Base-by-base conservation (phyloP, 768 basidiomycete species). In the Terana coerulea region DNA sequence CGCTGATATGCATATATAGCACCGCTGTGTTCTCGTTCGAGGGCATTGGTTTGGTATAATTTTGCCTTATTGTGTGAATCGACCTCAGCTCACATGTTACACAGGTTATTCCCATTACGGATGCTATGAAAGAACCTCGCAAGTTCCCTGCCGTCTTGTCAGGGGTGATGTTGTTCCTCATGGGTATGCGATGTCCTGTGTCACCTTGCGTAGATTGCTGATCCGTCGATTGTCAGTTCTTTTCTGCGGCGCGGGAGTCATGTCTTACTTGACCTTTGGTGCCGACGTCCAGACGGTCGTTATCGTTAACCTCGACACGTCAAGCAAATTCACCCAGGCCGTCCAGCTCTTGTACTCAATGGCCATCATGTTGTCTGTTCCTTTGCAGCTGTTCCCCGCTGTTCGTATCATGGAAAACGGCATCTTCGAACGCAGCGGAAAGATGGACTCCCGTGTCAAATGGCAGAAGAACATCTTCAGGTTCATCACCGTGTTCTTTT, bases 11-110 rank as follows among this genome's bases (percentile, higher is more conserved):
- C 3, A 33, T 46, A 3, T 21, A 24, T 54, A 92, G 94, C 7
- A 98, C 97, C 21, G 95, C 97, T 3, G 95, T 98, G 26, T 98
- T 98, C 69, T 92, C 97, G 1, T 99, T 98, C 60, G 95, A 99
- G 69, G 95, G 95, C 8, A 92, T 99, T 58, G 97, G 95, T 42
- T 73, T 98, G 69, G 86, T 88, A 59, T n/a, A n/a, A 58, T 82
- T 67, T 47, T 26, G 25, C 24, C 24, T 17, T n/a, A 24, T 17
- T 19, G 21, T 29, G 30, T 33, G 9, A 21, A 41, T 17, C 5
- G 24, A 5, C 11, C 24, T 36, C 28, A 10, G 21, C 43, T 39
- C 31, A 47, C 59, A 52, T 56, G n/a, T 45, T 21, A 15, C 12
- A 21, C 64, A 87, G 79, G 74, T 99, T 56, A 91, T 99, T 55